phyloP scores from a whole-genome alignment of 495 filamentous ascomycete species.

The Endocarpon pusillum region DNA sequence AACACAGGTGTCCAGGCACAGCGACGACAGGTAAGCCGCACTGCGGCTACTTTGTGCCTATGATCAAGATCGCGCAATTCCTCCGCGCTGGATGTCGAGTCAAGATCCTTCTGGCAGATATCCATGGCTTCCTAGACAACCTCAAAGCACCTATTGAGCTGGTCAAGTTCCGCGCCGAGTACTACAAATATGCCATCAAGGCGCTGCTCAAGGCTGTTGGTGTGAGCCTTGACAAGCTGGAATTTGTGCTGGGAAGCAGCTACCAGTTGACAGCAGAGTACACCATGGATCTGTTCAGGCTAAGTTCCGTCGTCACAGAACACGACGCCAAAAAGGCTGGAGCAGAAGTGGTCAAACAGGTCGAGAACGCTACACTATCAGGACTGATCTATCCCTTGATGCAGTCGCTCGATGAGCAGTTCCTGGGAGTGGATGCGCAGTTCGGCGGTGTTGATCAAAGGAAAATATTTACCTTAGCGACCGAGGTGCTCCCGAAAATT shows the following conservation, averaged over 20 bases:
- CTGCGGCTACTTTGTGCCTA: constrained; percentile 68
- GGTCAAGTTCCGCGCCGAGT: constrained; percentile 58
- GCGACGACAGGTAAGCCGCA: constrained; percentile 71
- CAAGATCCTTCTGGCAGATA: constrained; percentile 63
- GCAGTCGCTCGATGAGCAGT: constrained; percentile 82
- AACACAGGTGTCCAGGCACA: constrained; percentile 32
- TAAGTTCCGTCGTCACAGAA: constrained; percentile 37
- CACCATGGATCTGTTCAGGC: constrained; percentile 58
- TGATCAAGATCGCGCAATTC: constrained; percentile 79
- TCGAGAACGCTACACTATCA: constrained; percentile 50
- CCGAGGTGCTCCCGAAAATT: constrained; percentile 7
- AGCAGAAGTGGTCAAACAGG: constrained; percentile 86
- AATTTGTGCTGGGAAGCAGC: constrained; percentile 68
- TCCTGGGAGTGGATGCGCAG: constrained; percentile 70
- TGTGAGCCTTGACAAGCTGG: constrained; percentile 57
- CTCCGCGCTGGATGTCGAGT: constrained; percentile 71
- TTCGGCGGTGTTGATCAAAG: constrained; percentile 62
- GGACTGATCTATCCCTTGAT: constrained; percentile 65
- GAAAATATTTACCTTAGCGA: constrained; percentile 76
- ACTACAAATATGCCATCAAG: constrained; percentile 51
- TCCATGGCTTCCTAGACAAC: constrained; percentile 33
- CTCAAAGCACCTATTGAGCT: constrained; percentile 48
- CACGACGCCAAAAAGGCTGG: constrained; percentile 74
- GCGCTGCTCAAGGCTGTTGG: constrained; percentile 50
- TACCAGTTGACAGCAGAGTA: constrained; percentile 52